Evolutionary conservation across 768 basidiomycete species (phyloP), one percentile per base, ranked within the genome.

Genomic region (Boletus speciosus): DNA sequence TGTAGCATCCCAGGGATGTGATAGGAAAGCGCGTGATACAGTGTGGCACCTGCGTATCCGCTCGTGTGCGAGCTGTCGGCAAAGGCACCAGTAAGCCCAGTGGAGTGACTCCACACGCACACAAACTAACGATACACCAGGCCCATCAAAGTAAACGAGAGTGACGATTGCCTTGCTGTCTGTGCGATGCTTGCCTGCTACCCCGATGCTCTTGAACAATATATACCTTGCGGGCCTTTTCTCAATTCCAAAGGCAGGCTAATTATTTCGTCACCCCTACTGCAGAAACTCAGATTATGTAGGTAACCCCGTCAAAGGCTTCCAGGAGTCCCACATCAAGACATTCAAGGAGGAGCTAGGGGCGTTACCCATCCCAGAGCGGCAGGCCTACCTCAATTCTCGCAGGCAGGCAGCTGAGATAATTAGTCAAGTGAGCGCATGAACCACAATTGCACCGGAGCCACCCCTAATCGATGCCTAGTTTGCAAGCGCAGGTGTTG

Each of bases 21-120:
- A 60, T 14, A 57, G 42, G 39, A 60, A 57, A 51, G 66, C 66
- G 10, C 60, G 64, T 10, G 62, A 70, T 40, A 68, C 55, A 15
- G 54, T 70, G 27, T 71, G 70, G 70, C 66, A 70, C 41, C 55
- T 71, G 55, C 68, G 70, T 25, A 57, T 68, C 53, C 68, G 71
- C 25, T 70, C 66, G 16, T 73, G 70, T 51, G 60, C 55, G 4
- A 25, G 51, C 23, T 70, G 70, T 45, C 62, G 64, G 14, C 42
- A 52, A 31, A 69, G 62, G 50, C 54, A 61, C 51, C 60, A 58
- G 68, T 67, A 54, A 55, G 62, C n/a, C 16, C 45, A 25, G 21
- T 42, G n/a, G 37, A 15, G n/a, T 49, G 21, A 29, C 32, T 44
- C 34, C 6, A 29, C 46, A 32, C 25, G 31, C 31, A 23, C 40